Evolutionary conservation across 306 rosid species (phyloP).

Genomic region (Astragalus glycyphyllos): DNA sequence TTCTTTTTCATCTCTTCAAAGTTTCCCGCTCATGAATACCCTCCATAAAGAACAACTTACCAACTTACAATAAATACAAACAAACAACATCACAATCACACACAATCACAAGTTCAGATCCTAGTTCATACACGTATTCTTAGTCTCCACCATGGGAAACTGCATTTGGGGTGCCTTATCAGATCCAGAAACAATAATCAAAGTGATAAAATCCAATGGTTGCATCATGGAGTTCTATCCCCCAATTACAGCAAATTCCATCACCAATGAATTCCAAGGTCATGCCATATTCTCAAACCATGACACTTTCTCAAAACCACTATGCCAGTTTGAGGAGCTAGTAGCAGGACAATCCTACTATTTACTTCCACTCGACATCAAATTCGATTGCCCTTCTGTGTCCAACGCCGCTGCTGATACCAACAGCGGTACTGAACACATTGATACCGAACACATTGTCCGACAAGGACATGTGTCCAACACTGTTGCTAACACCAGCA

Average conservation of each 20-base stretch:
- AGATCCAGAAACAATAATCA: conserved; percentile 53
- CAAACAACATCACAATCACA: conserved; percentile 18
- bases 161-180: conserved; percentile 66
- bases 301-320: conserved; percentile 74
- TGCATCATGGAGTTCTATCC: conserved; percentile 81
- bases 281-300: conserved; percentile 71
- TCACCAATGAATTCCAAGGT: conserved; percentile 69
- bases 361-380: conserved; percentile 56
- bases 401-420: not conserved
- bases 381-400: not conserved
- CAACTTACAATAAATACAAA: conserved; percentile 9
- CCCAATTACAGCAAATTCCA: conserved; percentile 63
- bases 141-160: conserved; percentile 63
- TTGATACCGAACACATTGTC: not conserved
- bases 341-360: conserved; percentile 68
- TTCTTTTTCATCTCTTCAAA: conserved; percentile 41
- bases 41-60: conserved; percentile 31
- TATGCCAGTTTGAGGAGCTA: conserved; percentile 57
- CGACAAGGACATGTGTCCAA: conserved; percentile 43
- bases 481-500: not conserved
- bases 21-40: conserved; percentile 52
- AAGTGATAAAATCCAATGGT: conserved; percentile 69
- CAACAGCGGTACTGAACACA: not conserved
- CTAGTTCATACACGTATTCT: conserved; percentile 5
- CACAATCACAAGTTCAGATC: conserved; percentile 1